phyloP scores from a whole-genome alignment of 2,329 filamentous ascomycete species.

The Niveomyces coronatus region DNA sequence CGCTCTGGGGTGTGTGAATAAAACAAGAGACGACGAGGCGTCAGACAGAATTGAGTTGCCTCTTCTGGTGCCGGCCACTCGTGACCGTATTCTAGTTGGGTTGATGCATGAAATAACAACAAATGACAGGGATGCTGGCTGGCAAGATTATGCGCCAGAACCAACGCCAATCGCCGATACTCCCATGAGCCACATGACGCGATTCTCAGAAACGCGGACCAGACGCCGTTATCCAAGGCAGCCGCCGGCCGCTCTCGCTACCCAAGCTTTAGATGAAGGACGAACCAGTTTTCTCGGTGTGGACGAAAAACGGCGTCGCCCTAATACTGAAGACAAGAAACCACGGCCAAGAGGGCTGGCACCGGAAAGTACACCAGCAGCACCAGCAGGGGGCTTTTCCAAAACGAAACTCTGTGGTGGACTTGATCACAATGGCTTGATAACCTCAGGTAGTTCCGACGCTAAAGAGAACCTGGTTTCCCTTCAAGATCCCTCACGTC shows the following conservation, averaged over 20 bases:
- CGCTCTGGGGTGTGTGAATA: too few relatives aligned
- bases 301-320: too few relatives aligned
- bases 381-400: background rate
- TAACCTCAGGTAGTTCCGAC: background rate
- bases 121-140: background rate
- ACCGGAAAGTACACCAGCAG: background rate
- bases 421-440: background rate
- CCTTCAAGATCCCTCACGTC: constrained; percentile 2
- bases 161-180: constrained; percentile 3
- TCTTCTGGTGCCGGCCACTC: background rate
- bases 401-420: background rate
- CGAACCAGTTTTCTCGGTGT: too few relatives aligned
- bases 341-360: background rate
- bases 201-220: background rate
- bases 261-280: background rate
- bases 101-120: too few relatives aligned
- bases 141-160: background rate
- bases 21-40: background rate
- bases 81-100: background rate
- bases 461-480: background rate
- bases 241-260: background rate
- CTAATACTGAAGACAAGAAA: background rate
- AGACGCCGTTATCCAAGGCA: background rate
- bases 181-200: constrained; percentile 7
- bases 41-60: constrained; percentile 1